Evolutionary conservation across 805 yeast genomes (phyloP), one percentile per base, ranked within the genome.

Genomic region (Geotrichum ghanense): DNA sequence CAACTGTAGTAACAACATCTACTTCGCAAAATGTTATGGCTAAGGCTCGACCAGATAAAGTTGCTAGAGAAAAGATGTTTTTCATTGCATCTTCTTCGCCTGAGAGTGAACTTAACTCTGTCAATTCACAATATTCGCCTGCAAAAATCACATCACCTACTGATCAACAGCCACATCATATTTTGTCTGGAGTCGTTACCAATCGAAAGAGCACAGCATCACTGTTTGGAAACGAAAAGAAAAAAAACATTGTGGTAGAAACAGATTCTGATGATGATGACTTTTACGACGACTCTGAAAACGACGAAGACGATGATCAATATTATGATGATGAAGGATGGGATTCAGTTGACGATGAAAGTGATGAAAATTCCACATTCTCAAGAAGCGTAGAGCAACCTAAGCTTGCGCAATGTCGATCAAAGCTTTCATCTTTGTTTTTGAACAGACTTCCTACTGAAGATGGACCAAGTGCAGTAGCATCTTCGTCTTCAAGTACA

Each of bases 11-110:
- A 9, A 31, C 12, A 19, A 16, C 14, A 6, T 16, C 17, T 12
- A 12, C 19, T n/a, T n/a, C n/a, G n/a, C n/a, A n/a, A 5, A 31
- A 19, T 12, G 16, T 19, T 5, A 31, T 31, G 37, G 16, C 17
- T 19, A 31, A 31, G 17, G 37, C 37, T 12, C 10, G 37, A n/a
- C 54, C 56, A 7, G 52, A 49, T 42, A 50, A 40, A 5, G 50
- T 58, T 17, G 53, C 60, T 2, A 53, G 62, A 2, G 55, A 53
- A 27, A 65, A 60, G 46, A 66, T 65, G 66, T 66, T 66, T 47
- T 31, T 31, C 17, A 31, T 31, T 31, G 37, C 37, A n/a, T 31
- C 37, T 10, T 31, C 37, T 9, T 31, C 37, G 17, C 37, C 37
- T 6, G 37, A 31, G 16, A 31, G 37, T 12, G 37, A 31, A 12